phyloP scores from a whole-genome alignment of 805 yeast species.

The Nakazawaea populi region DNA sequence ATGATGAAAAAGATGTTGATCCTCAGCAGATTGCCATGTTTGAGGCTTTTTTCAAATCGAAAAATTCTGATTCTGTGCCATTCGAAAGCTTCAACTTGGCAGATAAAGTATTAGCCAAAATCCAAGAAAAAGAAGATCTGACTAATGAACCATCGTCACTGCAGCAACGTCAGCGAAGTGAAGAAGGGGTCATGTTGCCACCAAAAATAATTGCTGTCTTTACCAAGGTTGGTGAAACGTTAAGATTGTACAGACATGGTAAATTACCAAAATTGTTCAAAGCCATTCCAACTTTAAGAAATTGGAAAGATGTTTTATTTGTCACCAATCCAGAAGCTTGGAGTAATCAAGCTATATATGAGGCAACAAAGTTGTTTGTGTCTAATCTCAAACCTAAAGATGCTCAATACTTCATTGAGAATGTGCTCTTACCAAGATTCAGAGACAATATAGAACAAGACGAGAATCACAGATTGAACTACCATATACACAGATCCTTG shows the following conservation, averaged over 20 bases:
- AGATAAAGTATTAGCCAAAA: conserved; percentile 88
- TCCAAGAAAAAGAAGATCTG: conserved; percentile 60
- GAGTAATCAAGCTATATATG: conserved; percentile 94
- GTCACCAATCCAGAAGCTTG: conserved; percentile 90
- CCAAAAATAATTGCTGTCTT: conserved; percentile 96
- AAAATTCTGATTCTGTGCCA: conserved; percentile 17
- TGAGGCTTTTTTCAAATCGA: conserved; percentile 58
- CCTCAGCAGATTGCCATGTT: conserved; percentile 82
- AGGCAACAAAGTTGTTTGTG: conserved; percentile 91
- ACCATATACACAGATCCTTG: conserved; percentile 86
- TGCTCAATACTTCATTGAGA: conserved; percentile 76
- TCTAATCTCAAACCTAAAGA: conserved; percentile 84
- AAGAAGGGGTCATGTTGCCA: conserved; percentile 80
- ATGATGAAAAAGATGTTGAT: conserved; percentile 53
- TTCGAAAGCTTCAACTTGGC: conserved; percentile 65
- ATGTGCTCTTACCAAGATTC: conserved; percentile 65
- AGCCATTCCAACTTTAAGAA: conserved; percentile 84
- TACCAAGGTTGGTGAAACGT: conserved; percentile 81
- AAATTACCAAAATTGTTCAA: conserved; percentile 95
- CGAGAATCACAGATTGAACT: conserved; percentile 76
- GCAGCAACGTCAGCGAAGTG: conserved; percentile 32
- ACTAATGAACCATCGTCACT: conserved; percentile 16
- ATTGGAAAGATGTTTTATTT: conserved; percentile 93
- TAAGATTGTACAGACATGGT: conserved; percentile 90
- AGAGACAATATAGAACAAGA: conserved; percentile 65